Evolutionary conservation across 2,329 filamentous ascomycete genomes (phyloP).

Genomic region (Drechslerella stenobrocha): DNA sequence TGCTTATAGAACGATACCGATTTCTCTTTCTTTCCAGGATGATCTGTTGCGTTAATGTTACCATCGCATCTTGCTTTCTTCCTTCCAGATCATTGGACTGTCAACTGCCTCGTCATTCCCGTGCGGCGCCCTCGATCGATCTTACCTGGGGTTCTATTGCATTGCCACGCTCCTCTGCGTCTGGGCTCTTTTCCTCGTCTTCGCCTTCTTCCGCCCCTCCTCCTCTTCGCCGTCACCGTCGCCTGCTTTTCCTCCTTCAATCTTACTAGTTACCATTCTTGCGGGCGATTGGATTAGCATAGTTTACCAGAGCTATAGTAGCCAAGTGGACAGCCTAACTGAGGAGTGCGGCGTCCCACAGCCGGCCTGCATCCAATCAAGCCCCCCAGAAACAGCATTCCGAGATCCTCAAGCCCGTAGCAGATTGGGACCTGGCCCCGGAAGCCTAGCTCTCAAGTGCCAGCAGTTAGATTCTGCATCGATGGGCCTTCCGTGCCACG

Average conservation of each 20-base stretch:
- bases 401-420: neutral
- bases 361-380: neutral
- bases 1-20: neutral
- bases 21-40: neutral
- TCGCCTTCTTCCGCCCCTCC: no score
- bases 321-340: no score
- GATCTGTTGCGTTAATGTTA: neutral
- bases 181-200: neutral
- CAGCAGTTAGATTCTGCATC: conserved; percentile 2
- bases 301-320: no score
- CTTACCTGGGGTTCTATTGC: neutral
- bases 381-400: neutral
- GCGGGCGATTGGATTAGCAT: no score
- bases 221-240: no score
- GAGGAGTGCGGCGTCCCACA: no score
- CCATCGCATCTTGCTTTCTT: neutral
- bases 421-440: neutral
- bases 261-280: no score
- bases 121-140: neutral
- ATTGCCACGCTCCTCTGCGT: neutral
- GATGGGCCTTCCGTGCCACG: conserved; percentile 11
- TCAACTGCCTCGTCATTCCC: neutral
- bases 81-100: no score
- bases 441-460: neutral
- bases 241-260: no score